These are phyloP conservation scores for Plasmodium yoelii DNA, from an alignment of 169 alveolate genomes.

Conservation along the genomic window DNA sequence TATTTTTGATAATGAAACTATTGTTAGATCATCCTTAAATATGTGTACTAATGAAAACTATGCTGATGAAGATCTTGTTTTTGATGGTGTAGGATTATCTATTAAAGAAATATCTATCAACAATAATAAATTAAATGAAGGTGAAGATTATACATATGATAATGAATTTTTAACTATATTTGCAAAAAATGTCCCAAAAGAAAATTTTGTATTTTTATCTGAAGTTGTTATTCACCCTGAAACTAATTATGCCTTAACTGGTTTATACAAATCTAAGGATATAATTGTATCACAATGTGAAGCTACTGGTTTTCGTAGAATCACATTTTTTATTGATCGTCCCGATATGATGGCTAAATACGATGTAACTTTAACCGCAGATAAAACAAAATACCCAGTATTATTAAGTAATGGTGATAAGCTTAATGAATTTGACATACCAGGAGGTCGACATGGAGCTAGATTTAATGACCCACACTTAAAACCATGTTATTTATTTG, in stretches of 20 bases:
- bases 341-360: constrained; percentile 93
- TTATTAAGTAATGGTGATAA: constrained; percentile 90
- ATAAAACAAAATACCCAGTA: constrained; percentile 89
- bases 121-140: constrained; percentile 82
- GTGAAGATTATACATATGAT: constrained; percentile 82
- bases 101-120: constrained; percentile 85
- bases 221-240: constrained; percentile 89
- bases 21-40: constrained; percentile 80
- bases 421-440: constrained; percentile 82
- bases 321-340: constrained; percentile 92
- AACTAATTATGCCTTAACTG: constrained; percentile 86
- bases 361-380: constrained; percentile 90
- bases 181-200: constrained; percentile 79
- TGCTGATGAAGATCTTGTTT: constrained; percentile 85
- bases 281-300: constrained; percentile 94
- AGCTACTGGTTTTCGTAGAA: constrained; percentile 93
- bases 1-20: constrained; percentile 85
- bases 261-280: constrained; percentile 90
- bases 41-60: constrained; percentile 80
- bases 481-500: constrained; percentile 94
- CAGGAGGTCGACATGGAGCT: constrained; percentile 87
- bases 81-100: constrained; percentile 91
- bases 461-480: constrained; percentile 92
- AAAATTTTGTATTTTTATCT: constrained; percentile 80
- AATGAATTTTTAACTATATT: constrained; percentile 83